Base-by-base conservation (phyloP, 2,329 filamentous ascomycete genomes). In the Talaromyces amestolkiae region DNA sequence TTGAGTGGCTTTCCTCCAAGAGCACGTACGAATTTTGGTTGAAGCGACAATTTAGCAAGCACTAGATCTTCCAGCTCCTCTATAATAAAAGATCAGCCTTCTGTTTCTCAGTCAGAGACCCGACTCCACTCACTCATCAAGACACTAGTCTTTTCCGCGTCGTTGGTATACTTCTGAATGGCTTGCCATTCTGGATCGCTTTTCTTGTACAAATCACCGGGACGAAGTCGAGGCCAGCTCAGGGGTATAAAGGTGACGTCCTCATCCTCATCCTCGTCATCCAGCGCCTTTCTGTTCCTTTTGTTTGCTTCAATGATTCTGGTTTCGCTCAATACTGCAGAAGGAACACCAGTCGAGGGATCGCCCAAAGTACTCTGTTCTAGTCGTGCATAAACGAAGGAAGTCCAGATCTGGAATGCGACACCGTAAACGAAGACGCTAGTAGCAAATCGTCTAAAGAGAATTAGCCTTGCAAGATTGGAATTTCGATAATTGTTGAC, bases 171-270 rank as follows among this genome's bases (percentile, higher is more conserved):
- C 64, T 83, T 83, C 17, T 87, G 72, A 68, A 88, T 91, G 58
- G 81, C 79, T 67, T 81, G 78, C 86, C 86, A 90, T 74, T 91
- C 89, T 2, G 87, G 87, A 69, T 89, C 87, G 13, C 72, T 74
- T 53, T 68, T 65, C 22, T 69, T 64, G 64, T 78, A 78, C 13
- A 74, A 68, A 15, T 75, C 70, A 37, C 75, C 74, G 60, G 73
- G 67, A 39, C 70, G 67, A 61, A 75, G 64, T 15, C 31, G 78
- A 79, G 61, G 82, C 82, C 66, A 86, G 3, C 87, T 86, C 61
- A 90, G 84, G 0, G 88, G 86, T 8, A 91, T 82, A 67, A 90
- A 90, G 15, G 83, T 69, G 1, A 82, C 75, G 19, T 83, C 79
- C 15, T 79, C 77, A 3, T 82, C 78, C 2, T 45, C 47, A 27